A percentile compares a stretch with the other conserved stretches of the same genome.
phyloP scores from a whole-genome alignment of 257 asterid species.

The Plantago elongata region DNA sequence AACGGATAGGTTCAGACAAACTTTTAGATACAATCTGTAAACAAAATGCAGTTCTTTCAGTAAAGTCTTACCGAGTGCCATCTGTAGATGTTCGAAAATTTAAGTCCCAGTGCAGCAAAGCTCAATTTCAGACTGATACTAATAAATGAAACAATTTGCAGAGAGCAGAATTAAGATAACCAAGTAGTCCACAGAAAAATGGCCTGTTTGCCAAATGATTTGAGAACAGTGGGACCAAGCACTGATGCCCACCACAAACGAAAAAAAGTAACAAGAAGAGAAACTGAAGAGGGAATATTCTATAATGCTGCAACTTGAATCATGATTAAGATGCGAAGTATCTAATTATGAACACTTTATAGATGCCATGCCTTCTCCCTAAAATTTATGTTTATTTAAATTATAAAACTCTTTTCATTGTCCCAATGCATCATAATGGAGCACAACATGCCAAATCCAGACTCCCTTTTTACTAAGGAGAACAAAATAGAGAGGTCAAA shows the following conservation, averaged over 20 bases:
- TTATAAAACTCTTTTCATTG: not conserved
- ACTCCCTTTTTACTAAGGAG: too few species aligned
- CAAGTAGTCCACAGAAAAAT: too few species aligned
- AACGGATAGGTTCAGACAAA: slow-evolving; percentile 90
- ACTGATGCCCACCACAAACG: not conserved
- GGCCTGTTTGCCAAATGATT: too few species aligned
- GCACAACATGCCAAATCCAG: too few species aligned
- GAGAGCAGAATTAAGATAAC: not conserved
- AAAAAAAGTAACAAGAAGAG: not conserved
- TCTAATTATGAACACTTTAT: not conserved
- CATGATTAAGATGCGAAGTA: not conserved
- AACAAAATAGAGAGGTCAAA: not conserved
- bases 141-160: slow-evolving; percentile 11
- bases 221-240: not conserved
- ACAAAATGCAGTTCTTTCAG: slow-evolving; percentile 21
- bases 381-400: too few species aligned
- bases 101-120: not conserved
- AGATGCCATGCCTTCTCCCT: slow-evolving; percentile 2
- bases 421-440: too few species aligned
- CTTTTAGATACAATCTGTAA: slow-evolving; percentile 80
- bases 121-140: slow-evolving; percentile 12
- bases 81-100: slow-evolving; percentile 1
- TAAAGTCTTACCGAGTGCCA: slow-evolving; percentile 7
- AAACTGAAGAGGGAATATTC: not conserved
- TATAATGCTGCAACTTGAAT: not conserved